Evolutionary conservation across 2,329 filamentous ascomycete species (phyloP), one percentile per base, ranked within the genome.

Genomic region (Hypoxylon sp.): DNA sequence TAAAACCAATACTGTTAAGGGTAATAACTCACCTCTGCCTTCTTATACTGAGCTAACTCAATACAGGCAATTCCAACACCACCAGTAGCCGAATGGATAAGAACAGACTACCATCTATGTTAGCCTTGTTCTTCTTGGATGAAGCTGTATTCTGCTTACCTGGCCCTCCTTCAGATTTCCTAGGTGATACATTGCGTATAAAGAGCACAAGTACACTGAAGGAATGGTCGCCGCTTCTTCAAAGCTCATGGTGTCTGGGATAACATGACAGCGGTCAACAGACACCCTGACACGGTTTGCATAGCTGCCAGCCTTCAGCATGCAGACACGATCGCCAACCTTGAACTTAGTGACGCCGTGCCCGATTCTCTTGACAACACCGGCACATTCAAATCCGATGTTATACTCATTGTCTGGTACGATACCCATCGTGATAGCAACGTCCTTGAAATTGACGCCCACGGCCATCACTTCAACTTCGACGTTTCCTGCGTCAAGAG

Each of bases 401-500:
- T 6, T 55, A 19, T 64, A 51, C 21, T 74, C 69, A 10, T 75
- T 38, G 21, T 73, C 68, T 1, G 72, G 69, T 0, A 75, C 67
- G 10, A 74, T 70, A 1, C 73, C 72, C 66, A 75, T 68, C 0
- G 75, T 74, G 3, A 72, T 73, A 1, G 79, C 71, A 0, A 80
- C 74, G 63, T 82, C 81, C 23, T 75, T 75, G 67, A 79, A 81
- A 49, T 82, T 82, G 2, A 82, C 58, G 11, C 80, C 81, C 3
- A 72, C 59, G 1, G 80, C 76, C 55, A 70, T 64, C 0, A 77
- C 61, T 45, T 80, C 69, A 5, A 82, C 68, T 36, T 82, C 77
- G 14, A 82, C 60, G 3, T 67, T 56, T n/a, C 72, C 73, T 4
- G 49, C n/a, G 19, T 52, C 60, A 3, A 72, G 14, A 10, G 49